Evolutionary conservation across 805 yeast genomes (phyloP).

Genomic region (Schwanniomyces polymorphus): DNA sequence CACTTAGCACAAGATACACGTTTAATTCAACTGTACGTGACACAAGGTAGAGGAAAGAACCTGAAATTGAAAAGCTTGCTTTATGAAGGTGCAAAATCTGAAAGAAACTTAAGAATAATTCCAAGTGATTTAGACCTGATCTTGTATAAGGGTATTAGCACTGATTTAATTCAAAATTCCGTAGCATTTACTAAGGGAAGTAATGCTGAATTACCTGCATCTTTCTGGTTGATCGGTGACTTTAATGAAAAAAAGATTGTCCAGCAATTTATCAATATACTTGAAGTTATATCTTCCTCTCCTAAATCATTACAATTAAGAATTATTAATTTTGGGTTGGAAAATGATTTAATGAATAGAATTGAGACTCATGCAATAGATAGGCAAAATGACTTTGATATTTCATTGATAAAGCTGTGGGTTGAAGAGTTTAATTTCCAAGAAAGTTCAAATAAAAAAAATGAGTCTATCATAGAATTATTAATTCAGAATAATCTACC

Average conservation of each 20-base stretch:
- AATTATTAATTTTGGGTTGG: neutral
- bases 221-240: conserved; percentile 61
- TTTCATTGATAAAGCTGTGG: neutral
- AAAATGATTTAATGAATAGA: neutral
- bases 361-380: neutral
- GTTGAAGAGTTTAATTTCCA: neutral
- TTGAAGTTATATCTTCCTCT: conserved; percentile 17
- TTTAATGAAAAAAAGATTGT: conserved; percentile 38
- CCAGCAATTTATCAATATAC: conserved; percentile 43
- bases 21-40: conserved; percentile 25
- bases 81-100: conserved; percentile 37
- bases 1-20: conserved; percentile 57
- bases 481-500: conserved; percentile 32
- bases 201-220: conserved; percentile 45
- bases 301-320: neutral
- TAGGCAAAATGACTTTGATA: neutral
- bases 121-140: conserved; percentile 34
- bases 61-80: conserved; percentile 39
- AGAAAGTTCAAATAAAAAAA: neutral
- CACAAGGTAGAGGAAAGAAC: conserved; percentile 20
- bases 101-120: conserved; percentile 45
- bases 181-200: conserved; percentile 15
- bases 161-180: conserved; percentile 24
- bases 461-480: conserved; percentile 9
- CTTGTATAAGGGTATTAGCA: conserved; percentile 28